A percentile compares a stretch with the other conserved stretches of the same genome.
Evolutionary conservation across 2,329 filamentous ascomycete species (phyloP).

Genomic region (Colletotrichum eleusines): DNA sequence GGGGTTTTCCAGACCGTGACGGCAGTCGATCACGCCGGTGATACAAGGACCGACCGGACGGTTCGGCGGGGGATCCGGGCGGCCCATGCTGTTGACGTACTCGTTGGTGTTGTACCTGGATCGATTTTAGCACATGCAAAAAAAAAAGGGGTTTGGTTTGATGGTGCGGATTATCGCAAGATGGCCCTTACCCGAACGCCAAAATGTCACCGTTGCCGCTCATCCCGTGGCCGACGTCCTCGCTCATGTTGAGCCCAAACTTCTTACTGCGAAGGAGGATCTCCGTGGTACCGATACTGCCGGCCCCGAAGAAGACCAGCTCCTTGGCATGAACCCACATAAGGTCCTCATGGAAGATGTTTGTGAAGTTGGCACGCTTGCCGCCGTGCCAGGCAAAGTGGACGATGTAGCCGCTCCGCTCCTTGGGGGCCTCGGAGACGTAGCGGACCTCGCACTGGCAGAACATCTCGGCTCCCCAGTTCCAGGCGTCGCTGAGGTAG

Average conservation of each 20-base stretch:
- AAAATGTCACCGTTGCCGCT: constrained; percentile 76
- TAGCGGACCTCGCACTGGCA: constrained; percentile 76
- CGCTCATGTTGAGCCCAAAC: constrained; percentile 69
- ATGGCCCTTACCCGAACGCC: constrained; percentile 66
- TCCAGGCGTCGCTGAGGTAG: constrained; percentile 77
- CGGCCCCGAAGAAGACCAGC: constrained; percentile 76
- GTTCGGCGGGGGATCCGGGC: constrained; percentile 59
- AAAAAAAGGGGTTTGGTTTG: too few relatives aligned
- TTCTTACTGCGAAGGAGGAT: constrained; percentile 72
- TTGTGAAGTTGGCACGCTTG: constrained; percentile 65
- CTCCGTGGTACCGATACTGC: constrained; percentile 73
- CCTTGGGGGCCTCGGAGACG: constrained; percentile 61
- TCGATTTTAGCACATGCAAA: too few relatives aligned
- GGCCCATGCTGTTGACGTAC: constrained; percentile 68
- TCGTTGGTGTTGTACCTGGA: constrained; percentile 69
- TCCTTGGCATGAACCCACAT: constrained; percentile 77
- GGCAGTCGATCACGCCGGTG: constrained; percentile 71
- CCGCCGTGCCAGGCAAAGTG: constrained; percentile 74
- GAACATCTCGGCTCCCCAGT: constrained; percentile 79
- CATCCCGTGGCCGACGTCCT: constrained; percentile 69
- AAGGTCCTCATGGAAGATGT: constrained; percentile 67
- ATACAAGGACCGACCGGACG: constrained; percentile 72
- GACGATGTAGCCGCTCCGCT: constrained; percentile 69
- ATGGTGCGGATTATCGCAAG: too few relatives aligned
- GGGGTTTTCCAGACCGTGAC: constrained; percentile 62